Evolutionary conservation across 1,284 basidiomycete species (phyloP), one percentile per base, ranked within the genome.

Genomic region (Polyporus tsugae): DNA sequence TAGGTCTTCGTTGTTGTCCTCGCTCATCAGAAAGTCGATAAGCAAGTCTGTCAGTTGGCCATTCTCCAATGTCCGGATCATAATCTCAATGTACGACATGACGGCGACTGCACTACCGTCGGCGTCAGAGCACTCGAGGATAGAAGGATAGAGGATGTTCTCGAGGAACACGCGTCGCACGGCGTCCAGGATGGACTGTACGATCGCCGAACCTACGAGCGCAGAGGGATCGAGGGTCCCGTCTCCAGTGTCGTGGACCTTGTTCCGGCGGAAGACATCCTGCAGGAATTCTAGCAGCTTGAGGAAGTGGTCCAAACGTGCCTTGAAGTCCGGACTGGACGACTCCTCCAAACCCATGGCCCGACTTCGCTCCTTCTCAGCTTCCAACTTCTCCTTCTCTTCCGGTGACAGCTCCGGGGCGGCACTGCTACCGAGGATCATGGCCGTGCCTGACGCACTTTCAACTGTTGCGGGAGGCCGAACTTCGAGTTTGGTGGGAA

Each of bases 41-140:
- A 96, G 81, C n/a, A 92, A 81, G 69, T 91, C 88, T 4, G 87
- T 87, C 44, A 96, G 84, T 63, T 86, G 86, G 29, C 92, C 92
- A 53, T 91, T 85, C 65, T 90, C 87, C 17, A 97, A 85, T 0
- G 91, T 93, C 60, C 90, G 86, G 63, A 97, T 86, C 82, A 96
- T 91, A 75, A 94, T 88, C 70, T 98, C 95, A 70, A 99, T 91
- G 76, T 99, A 99, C n/a, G 93, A 95, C 87, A 99, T 92, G 63
- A 99, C 96, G 1, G 97, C 97, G 1, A 98, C 93, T 0, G 96
- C 94, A 72, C 96, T 98, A 33, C 97, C 97, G 79, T 99, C 97
- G 6, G 84, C 79, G 70, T 95, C 94, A 0, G 96, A 97, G 80
- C 96, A 98, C 78, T 99, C 97, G 62, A 98, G 85, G 61, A 99